Evolutionary conservation across 352 stramenopile species (phyloP), one percentile per base, ranked within the genome.

Genomic region (Peronospora farinosa): DNA sequence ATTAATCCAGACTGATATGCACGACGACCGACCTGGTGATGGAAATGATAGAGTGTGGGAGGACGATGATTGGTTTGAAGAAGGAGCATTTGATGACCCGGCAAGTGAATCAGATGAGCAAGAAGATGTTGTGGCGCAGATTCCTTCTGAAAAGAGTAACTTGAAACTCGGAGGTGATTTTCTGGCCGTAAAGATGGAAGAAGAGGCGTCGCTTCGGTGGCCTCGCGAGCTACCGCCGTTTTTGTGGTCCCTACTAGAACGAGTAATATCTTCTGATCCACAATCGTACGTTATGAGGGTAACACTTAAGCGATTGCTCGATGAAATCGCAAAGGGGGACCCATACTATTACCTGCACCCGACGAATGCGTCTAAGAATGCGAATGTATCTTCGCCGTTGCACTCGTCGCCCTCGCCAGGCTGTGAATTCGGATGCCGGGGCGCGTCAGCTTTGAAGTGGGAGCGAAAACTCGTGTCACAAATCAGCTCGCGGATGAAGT

Each of bases 401-500:
- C 36, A 40, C 3, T 42, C 52, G 7, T 43, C 51, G 2, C 27
- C 54, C 5, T 33, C 40, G 15, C 51, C 40, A 2, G 17, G 32
- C 0, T 89, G 76, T 37, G 70, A 79, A 38, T 87, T 84, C 56
- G 75, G 75, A 12, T 85, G 75, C 27, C 45, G 47, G 13, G 69
- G 69, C 2, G 61, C 46, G 7, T 82, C 75, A 10, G 67, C 75
- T 0, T 40, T 69, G 31, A 82, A 80, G 23, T 87, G 74, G 74
- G 72, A 84, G 28, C 74, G 72, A 11, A 89, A 89, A 40, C 48
- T 89, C 27, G 70, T 86, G 15, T 79, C 74, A 1, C 78, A 87
- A 45, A 87, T 89, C 38, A 85, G 73, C 42, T 86, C 78, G 0
- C 78, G 78, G 15, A 89, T 89, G 75, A 89, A 86, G 35, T 80